Evolutionary conservation across 495 filamentous ascomycete genomes (phyloP).

Genomic region (Penicillium turbatum): DNA sequence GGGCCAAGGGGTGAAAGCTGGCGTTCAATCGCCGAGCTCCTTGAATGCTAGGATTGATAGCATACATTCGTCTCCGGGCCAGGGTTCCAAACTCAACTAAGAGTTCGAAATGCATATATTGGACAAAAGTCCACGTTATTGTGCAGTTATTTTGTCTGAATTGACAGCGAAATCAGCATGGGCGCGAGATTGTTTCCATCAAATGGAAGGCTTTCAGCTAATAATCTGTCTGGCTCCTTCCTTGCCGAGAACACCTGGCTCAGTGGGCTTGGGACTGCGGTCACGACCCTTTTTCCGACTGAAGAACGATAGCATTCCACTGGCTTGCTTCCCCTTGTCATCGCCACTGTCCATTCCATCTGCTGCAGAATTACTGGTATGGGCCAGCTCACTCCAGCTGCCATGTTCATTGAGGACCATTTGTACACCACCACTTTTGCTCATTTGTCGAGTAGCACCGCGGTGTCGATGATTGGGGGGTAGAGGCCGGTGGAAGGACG

Average conservation of each 20-base stretch:
- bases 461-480: slow-evolving; percentile 28
- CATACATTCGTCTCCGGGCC: background rate
- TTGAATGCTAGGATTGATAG: background rate
- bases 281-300: slow-evolving; percentile 84
- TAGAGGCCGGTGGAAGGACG: slow-evolving; percentile 38
- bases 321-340: slow-evolving; percentile 47
- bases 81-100: background rate
- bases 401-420: slow-evolving; percentile 85
- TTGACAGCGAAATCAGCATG: background rate
- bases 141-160: background rate
- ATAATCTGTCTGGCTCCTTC: slow-evolving; percentile 74
- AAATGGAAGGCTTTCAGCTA: slow-evolving; percentile 21
- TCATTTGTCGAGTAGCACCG: slow-evolving; percentile 54
- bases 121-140: background rate
- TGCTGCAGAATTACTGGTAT: slow-evolving; percentile 70
- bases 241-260: slow-evolving; percentile 89
- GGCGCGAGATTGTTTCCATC: background rate
- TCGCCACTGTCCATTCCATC: slow-evolving; percentile 50
- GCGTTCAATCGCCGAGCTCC: background rate
- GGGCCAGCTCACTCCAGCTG: slow-evolving; percentile 83
- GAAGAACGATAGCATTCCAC: slow-evolving; percentile 86
- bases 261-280: slow-evolving; percentile 88
- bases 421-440: slow-evolving; percentile 80
- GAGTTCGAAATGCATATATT: background rate
- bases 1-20: background rate